Conservation (phyloP, 1,139 yeast species). For the Kodamaea sp. region DNA sequence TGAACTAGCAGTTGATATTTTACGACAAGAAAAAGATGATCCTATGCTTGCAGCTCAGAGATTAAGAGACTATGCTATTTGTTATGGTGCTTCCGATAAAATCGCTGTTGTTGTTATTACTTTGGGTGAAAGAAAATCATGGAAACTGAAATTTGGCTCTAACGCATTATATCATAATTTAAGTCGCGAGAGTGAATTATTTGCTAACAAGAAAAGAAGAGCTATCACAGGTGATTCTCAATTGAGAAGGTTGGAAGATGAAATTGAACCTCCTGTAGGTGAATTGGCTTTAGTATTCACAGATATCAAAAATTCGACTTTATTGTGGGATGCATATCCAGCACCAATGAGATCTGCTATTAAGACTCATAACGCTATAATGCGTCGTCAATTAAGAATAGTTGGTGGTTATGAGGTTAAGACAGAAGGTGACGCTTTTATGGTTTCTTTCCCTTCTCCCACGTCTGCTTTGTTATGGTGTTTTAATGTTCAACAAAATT, state of each 20-base stretch:
- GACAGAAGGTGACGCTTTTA: slow-evolving; percentile 98
- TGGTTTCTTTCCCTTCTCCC: slow-evolving; percentile 97
- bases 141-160: slow-evolving; percentile 25
- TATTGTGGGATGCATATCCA: slow-evolving; percentile 90
- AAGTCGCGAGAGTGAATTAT: slow-evolving; percentile 41
- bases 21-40: slow-evolving; percentile 75
- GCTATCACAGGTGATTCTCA: slow-evolving; percentile 70
- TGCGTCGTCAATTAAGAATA: slow-evolving; percentile 89
- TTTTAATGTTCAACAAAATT: slow-evolving; percentile 83
- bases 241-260: slow-evolving; percentile 81
- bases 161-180: slow-evolving; percentile 38
- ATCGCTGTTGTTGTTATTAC: slow-evolving; percentile 83
- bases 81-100: slow-evolving; percentile 84
- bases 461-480: slow-evolving; percentile 92
- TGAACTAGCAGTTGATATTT: slow-evolving; percentile 87
- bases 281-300: slow-evolving; percentile 94
- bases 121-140: slow-evolving; percentile 42
- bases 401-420: slow-evolving; percentile 98
- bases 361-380: slow-evolving; percentile 85
- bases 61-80: slow-evolving; percentile 87
- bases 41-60: slow-evolving; percentile 94
- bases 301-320: slow-evolving; percentile 91
- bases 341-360: slow-evolving; percentile 96
- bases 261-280: slow-evolving; percentile 93
- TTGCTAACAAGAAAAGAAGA: slow-evolving; percentile 47